Base-by-base conservation (phyloP, 768 basidiomycete species). In the Rhodotorula toruloides region DNA sequence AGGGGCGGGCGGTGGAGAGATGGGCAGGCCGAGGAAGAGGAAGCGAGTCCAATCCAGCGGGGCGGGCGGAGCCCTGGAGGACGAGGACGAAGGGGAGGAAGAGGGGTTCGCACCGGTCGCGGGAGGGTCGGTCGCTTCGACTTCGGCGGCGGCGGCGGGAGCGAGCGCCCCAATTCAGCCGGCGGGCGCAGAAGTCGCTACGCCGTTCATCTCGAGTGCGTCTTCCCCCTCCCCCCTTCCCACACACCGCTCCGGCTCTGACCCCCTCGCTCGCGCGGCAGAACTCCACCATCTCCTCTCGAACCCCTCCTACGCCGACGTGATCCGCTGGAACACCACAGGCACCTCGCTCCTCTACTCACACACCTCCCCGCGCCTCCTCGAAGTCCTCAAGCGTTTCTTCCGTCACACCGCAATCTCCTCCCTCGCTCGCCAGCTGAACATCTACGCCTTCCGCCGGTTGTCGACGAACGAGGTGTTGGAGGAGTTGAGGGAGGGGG, bases 121-220 rank as follows among this genome's bases (percentile, higher is more conserved):
- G n/a, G n/a, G n/a, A n/a, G n/a, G n/a, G n/a, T n/a, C n/a, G n/a
- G n/a, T n/a, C n/a, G n/a, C n/a, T n/a, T n/a, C n/a, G n/a, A n/a
- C n/a, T n/a, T n/a, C n/a, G n/a, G n/a, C n/a, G n/a, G 49, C 34
- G 31, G 34, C 49, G 34, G 19, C 22, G 36, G 22, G 54, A n/a
- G 31, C 0, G 54, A 7, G 25, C n/a, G 11, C 21, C 29, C 17
- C 31, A 22, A 9, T 19, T 21, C 21, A 21, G 21, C 40, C 27
- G 4, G 48, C 13, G 4, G 31, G 19, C 4, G 11, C 17, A 19
- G 36, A 47, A 11, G 10, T 36, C 17, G 19, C n/a, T 8, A 65
- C 64, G 36, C 64, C 64, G 3, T 65, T 65, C 58, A 65, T 65
- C 46, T 49, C 58, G 46, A 65, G 58, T 60, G 44, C 44, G 58